Evolutionary conservation across 495 filamentous ascomycete species (phyloP), one percentile per base, ranked within the genome.

Genomic region (Emericellopsis terricola): DNA sequence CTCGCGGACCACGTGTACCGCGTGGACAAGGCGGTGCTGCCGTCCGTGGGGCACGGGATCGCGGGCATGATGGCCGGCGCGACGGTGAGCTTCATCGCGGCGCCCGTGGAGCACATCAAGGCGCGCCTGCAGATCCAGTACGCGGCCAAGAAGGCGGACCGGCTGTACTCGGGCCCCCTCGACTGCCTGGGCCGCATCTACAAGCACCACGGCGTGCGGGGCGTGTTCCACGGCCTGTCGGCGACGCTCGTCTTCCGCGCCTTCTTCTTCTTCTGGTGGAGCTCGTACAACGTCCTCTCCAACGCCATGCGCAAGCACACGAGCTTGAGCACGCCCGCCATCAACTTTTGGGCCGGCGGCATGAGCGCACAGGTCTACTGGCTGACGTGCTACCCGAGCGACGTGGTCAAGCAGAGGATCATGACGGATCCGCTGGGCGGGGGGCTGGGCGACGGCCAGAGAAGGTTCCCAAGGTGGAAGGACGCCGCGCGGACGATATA

Each of bases 211-310:
- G 89, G 87, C 9, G 47, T 94, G 2, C 41, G 51, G 10, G 87
- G 87, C 11, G 50, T 94, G 1, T 94, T 83, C 56, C 83, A 82
- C 44, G 89, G 89, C 0, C 58, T 97, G 21, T 61, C 50, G 19
- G 80, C 89, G 1, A 97, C 89, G 0, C 60, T 94, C 19, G 45
- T 97, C 33, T 94, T 94, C 59, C 69, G 89, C 15, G 71, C 76
- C 4, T 91, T 84, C 55, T 97, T 97, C 65, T 92, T 93, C 67
- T 89, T 78, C 60, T 93, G 84, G 87, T 97, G 89, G 89, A 78
- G 77, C 8, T 76, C 71, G 23, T 97, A 97, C 56, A 86, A 92
- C 41, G 34, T 93, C 14, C 62, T 94, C 37, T 81, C 80, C 11
- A 60, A 72, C 14, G 49, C 65, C 38, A 58, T 97, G 47, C 53